Evolutionary conservation across 2,329 filamentous ascomycete genomes (phyloP).

Genomic region (Cadophora luteo-olivacea): DNA sequence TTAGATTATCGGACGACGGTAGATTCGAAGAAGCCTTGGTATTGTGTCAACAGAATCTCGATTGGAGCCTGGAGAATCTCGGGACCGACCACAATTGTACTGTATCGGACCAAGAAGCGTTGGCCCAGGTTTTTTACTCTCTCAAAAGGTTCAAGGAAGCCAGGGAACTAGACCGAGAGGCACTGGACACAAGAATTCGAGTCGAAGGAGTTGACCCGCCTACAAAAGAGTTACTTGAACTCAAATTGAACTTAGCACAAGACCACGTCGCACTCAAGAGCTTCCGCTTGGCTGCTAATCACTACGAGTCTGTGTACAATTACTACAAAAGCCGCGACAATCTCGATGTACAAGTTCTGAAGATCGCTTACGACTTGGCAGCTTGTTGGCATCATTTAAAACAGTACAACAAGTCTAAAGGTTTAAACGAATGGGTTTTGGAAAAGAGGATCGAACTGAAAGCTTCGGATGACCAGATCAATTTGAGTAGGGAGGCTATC

Average conservation of each 20-base stretch:
- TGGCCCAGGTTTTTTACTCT: constrained; percentile 13
- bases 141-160: constrained; percentile 19
- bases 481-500: constrained; percentile 15
- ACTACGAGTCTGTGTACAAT: constrained; percentile 15
- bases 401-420: constrained; percentile 2
- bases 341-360: constrained; percentile 15
- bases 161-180: constrained; percentile 13
- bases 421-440: constrained; percentile 17
- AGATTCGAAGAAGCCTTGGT: constrained; percentile 10
- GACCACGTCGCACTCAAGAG: constrained; percentile 17
- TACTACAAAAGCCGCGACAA: constrained; percentile 2
- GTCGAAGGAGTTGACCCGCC: constrained; percentile 18
- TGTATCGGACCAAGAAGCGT: constrained; percentile 23
- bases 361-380: constrained; percentile 20
- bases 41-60: constrained; percentile 22
- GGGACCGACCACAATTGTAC: constrained; percentile 22
- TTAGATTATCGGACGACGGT: background rate
- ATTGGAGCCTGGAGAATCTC: constrained; percentile 24
- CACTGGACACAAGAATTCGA: constrained; percentile 6
- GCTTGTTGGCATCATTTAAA: constrained; percentile 12
- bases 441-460: constrained; percentile 12
- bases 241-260: constrained; percentile 18
- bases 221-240: constrained; percentile 14
- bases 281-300: constrained; percentile 2
- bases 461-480: constrained; percentile 16